Percentiles rank a stretch among this genome's conserved stretches.
phyloP scores from a whole-genome alignment of 2,329 filamentous ascomycete genomes.

The Verticillium longisporum region DNA sequence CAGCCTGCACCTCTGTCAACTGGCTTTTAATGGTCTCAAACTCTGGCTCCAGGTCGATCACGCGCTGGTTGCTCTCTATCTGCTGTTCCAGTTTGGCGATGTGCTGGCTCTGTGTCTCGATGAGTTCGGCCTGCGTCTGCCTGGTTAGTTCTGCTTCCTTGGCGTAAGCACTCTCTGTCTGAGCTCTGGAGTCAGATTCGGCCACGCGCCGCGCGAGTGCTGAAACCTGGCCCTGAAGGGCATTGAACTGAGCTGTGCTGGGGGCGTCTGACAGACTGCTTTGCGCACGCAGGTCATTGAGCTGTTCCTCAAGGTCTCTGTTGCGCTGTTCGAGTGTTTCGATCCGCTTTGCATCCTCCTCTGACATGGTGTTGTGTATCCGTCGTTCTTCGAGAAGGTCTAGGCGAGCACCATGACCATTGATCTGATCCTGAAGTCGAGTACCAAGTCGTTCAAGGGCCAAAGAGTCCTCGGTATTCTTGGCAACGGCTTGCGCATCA shows the following conservation, averaged over 20 bases:
- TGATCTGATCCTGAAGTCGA: not conserved
- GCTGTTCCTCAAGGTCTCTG: no score
- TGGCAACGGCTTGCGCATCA: not conserved
- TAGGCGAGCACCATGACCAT: not conserved
- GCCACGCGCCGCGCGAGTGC: not conserved
- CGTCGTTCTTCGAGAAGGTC: no score
- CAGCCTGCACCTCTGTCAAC: not conserved
- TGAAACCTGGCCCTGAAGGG: not conserved
- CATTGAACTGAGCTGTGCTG: not conserved
- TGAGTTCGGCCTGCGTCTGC: not conserved
- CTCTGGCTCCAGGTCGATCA: not conserved
- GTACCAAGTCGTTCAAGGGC: not conserved
- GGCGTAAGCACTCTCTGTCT: not conserved
- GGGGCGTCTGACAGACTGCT: not conserved
- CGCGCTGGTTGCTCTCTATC: not conserved
- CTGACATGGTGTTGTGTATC: no score
- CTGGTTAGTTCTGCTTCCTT: no score
- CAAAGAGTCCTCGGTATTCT: not conserved
- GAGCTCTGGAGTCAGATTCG: not conserved
- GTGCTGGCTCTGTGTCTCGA: not conserved
- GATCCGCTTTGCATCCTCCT: no score
- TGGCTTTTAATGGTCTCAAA: not conserved
- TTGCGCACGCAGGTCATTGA: no score
- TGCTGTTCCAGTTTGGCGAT: not conserved
- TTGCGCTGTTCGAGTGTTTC: no score